These are phyloP conservation scores for Verruconis gallopava DNA, from an alignment of 2,329 filamentous ascomycete genomes.

Conservation along the genomic window DNA sequence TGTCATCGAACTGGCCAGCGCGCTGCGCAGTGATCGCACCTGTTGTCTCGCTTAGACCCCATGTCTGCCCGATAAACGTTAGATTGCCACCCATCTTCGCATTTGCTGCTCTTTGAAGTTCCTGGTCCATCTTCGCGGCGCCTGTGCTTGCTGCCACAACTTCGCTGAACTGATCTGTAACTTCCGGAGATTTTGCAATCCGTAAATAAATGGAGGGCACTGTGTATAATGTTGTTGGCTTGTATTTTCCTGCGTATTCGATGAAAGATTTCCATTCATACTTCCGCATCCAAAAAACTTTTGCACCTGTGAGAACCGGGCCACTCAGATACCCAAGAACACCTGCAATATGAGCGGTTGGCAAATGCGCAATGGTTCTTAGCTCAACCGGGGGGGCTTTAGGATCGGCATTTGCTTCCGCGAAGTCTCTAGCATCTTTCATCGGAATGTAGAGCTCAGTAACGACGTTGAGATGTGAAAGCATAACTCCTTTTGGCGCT, in stretches of 20 bases:
- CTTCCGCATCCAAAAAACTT: constrained; percentile 48
- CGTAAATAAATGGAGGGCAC: constrained; percentile 49
- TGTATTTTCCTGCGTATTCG: constrained; percentile 35
- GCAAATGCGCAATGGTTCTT: constrained; percentile 32
- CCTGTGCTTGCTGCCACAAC: constrained; percentile 38
- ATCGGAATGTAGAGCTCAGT: constrained; percentile 25
- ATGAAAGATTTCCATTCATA: constrained; percentile 47
- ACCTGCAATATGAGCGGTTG: constrained; percentile 35
- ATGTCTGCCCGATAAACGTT: constrained; percentile 9
- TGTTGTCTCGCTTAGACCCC: constrained; percentile 11
- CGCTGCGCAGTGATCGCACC: constrained; percentile 46
- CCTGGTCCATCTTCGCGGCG: constrained; percentile 43
- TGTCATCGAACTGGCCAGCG: constrained; percentile 29
- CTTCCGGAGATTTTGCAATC: constrained; percentile 43
- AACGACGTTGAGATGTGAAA: constrained; percentile 33
- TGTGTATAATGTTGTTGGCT: constrained; percentile 42
- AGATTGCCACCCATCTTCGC: constrained; percentile 32
- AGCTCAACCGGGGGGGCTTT: not conserved
- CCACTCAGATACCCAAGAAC: constrained; percentile 34
- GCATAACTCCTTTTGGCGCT: constrained; percentile 32
- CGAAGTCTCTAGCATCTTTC: constrained; percentile 17
- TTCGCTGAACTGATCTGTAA: constrained; percentile 42
- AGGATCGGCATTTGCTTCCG: not conserved
- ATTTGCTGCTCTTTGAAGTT: constrained; percentile 39
- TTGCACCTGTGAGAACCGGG: constrained; percentile 24